Conservation (phyloP, 257 asterid species). For the Solanum infundibuliforme region DNA sequence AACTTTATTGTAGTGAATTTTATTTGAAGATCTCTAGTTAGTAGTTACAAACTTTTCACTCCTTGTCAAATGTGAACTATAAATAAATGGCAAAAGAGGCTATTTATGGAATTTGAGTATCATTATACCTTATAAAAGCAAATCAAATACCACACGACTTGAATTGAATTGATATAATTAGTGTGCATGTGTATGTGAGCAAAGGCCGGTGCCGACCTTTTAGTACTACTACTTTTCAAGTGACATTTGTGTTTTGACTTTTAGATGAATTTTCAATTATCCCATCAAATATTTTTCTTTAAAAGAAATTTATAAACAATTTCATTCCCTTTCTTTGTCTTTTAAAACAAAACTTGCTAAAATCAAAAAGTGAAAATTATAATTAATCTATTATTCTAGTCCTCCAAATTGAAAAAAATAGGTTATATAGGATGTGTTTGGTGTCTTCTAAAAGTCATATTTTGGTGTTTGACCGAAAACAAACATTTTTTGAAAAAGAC, state of each 20-base stretch:
- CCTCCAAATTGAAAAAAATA: not conserved
- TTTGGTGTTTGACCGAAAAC: no score
- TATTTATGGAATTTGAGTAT: not conserved
- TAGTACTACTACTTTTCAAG: not conserved
- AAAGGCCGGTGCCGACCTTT: not conserved
- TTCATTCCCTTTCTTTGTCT: no score
- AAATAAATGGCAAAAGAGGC: not conserved
- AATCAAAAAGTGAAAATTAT: no score
- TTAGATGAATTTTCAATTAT: not conserved
- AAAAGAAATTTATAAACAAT: no score
- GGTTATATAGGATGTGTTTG: not conserved
- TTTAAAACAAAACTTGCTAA: no score
- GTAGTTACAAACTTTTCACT: no score
- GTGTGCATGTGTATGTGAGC: not conserved
- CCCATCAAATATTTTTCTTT: not conserved
- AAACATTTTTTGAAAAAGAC: no score
- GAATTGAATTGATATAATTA: not conserved
- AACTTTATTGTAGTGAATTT: not conserved
- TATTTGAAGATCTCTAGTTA: not conserved
- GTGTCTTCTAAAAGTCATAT: no score
- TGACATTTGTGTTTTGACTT: not conserved
- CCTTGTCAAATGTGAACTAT: not conserved
- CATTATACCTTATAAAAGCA: not conserved
- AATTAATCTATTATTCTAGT: not conserved
- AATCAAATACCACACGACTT: no score